Conservation (phyloP, 78 protist species). For the Corallochytrium limacisporum region DNA sequence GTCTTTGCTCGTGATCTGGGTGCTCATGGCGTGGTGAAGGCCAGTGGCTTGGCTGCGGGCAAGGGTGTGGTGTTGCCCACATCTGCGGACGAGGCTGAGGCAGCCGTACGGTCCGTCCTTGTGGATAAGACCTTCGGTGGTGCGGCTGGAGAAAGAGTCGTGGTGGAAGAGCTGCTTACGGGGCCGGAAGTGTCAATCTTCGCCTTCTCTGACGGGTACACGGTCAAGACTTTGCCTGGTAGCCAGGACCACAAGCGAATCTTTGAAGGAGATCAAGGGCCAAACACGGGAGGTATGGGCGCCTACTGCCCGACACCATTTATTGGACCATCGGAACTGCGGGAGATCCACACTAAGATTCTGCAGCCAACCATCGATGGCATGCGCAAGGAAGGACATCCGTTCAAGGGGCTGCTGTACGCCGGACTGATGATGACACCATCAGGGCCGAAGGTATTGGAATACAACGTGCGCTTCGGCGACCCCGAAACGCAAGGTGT, state of each 20-base stretch:
- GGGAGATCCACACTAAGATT: not conserved
- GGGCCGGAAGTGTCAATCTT: slow-evolving; percentile 65
- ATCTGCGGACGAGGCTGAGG: slow-evolving; percentile 34
- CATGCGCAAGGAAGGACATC: slow-evolving; percentile 48
- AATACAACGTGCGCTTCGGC: slow-evolving; percentile 74
- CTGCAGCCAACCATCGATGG: slow-evolving; percentile 64
- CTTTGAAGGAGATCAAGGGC: slow-evolving; percentile 49
- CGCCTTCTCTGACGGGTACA: slow-evolving; percentile 57
- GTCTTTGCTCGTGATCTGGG: not conserved
- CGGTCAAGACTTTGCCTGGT: slow-evolving; percentile 23
- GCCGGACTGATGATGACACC: slow-evolving; percentile 60
- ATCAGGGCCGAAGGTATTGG: slow-evolving; percentile 24
- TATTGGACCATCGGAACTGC: not conserved
- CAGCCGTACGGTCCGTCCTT: slow-evolving; percentile 20
- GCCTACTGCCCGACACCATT: slow-evolving; percentile 75
- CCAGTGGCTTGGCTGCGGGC: slow-evolving; percentile 74
- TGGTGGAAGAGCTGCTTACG: slow-evolving; percentile 48
- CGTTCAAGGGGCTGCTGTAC: slow-evolving; percentile 62
- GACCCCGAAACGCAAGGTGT: slow-evolving; percentile 77
- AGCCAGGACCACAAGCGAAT: slow-evolving; percentile 72
- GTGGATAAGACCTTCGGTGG: slow-evolving; percentile 23
- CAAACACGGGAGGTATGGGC: slow-evolving; percentile 80
- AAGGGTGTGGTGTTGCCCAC: slow-evolving; percentile 70
- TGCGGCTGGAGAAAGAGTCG: slow-evolving; percentile 42
- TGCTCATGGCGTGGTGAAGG: slow-evolving; percentile 13